Evolutionary conservation across 768 basidiomycete genomes (phyloP), one percentile per base, ranked within the genome.

Genomic region (Megacollybia marginata): DNA sequence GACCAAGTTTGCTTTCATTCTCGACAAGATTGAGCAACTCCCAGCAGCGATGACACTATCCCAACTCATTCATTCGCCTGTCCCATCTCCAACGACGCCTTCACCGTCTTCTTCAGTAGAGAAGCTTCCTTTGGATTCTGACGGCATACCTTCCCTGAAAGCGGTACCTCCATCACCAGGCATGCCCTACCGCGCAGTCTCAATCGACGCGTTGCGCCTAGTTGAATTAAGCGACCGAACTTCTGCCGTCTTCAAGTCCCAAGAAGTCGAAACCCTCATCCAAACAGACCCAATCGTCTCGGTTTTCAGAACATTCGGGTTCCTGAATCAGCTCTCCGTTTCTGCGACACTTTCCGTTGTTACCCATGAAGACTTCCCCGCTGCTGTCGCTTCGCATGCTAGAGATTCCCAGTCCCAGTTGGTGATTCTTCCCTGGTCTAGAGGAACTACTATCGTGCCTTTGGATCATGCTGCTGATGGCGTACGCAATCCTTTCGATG

Each of bases 181-280:
- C 7, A 35, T 47, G 5, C 33, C 49, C 36, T 46, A 49, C 4
- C n/a, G 50, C 12, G 31, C 52, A 3, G 47, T 46, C 11, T 48
- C 59, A 0, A 54, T 95, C 33, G 80, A 91, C 54, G 87, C 88
- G 0, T 75, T 97, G 2, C 91, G 94, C 16, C 75, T 98, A 8
- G 80, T 98, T 56, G 93, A 97, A 62, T 70, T 97, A 42, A 88
- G 90, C 1, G 85, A 85, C 34, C 86, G 96, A 51, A 89, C 89
- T 1, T 92, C 90, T 2, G 86, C 88, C 1, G 80, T 95, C 33
- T 79, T 98, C 64, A 85, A 81, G 59, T 88, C 88, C 1, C 80
- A 88, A 47, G 83, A 83, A 52, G 79, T 83, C 1, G 87, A 89
- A 16, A 69, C 76, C 3, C 70, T 93, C 23, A 73, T 88, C 35